Evolutionary conservation across 768 basidiomycete species (phyloP).

Genomic region (Leccinum sublutescens): DNA sequence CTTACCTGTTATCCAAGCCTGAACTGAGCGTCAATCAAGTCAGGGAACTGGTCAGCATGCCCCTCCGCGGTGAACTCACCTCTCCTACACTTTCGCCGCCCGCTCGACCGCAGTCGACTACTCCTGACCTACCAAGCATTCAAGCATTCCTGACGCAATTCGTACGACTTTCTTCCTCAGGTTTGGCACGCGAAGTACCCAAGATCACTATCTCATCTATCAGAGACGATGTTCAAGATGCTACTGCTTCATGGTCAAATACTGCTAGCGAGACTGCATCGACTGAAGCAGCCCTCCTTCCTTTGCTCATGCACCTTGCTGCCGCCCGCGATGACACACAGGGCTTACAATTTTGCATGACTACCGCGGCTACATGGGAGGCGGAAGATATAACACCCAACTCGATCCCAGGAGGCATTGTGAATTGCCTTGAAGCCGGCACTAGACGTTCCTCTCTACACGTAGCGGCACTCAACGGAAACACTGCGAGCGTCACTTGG

Average conservation of each 20-base stretch:
- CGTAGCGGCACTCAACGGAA: slow-evolving; percentile 71
- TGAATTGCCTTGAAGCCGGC: slow-evolving; percentile 68
- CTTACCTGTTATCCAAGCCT: slow-evolving; percentile 85
- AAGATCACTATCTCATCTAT: slow-evolving; percentile 33
- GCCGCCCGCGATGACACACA: slow-evolving; percentile 68
- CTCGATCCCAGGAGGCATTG: slow-evolving; percentile 60
- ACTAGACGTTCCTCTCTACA: slow-evolving; percentile 79
- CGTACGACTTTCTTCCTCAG: slow-evolving; percentile 57
- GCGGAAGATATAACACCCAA: slow-evolving; percentile 17
- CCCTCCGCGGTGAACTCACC: slow-evolving; percentile 89
- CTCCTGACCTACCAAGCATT: slow-evolving; percentile 56
- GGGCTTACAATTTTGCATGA: slow-evolving; percentile 59
- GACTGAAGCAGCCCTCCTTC: slow-evolving; percentile 69
- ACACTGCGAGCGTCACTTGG: slow-evolving; percentile 37
- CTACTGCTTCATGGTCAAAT: slow-evolving; percentile 69
- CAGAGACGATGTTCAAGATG: slow-evolving; percentile 42
- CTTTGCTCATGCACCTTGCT: slow-evolving; percentile 78
- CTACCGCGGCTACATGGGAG: slow-evolving; percentile 25
- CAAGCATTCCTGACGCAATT: slow-evolving; percentile 67
- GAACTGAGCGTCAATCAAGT: slow-evolving; percentile 69
- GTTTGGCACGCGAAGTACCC: slow-evolving; percentile 36
- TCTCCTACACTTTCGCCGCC: slow-evolving; percentile 44
- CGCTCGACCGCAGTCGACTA: slow-evolving; percentile 37
- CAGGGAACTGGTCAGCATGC: slow-evolving; percentile 68
- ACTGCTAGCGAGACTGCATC: slow-evolving; percentile 73